Conservation (phyloP, 2,329 filamentous ascomycete species). For the Neofusicoccum sp. region DNA sequence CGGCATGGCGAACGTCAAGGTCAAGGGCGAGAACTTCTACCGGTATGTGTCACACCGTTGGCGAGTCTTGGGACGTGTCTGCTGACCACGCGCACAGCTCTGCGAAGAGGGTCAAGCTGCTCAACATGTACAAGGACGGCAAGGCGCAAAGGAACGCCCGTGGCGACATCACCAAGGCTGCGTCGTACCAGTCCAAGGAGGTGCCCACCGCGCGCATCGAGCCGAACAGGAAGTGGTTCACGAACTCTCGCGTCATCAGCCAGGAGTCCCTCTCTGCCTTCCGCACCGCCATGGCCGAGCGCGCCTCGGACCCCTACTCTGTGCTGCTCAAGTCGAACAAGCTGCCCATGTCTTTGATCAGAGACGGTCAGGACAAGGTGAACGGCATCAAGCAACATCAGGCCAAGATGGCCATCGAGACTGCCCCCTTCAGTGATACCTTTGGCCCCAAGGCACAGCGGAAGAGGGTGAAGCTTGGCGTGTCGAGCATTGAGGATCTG, state of each 20-base stretch:
- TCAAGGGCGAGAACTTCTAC: conserved; percentile 99
- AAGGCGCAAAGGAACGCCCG: conserved; percentile 78
- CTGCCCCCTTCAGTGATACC: conserved; percentile 79
- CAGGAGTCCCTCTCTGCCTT: conserved; percentile 87
- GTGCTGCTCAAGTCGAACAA: conserved; percentile 98
- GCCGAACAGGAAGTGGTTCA: conserved; percentile 98
- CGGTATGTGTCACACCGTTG: conserved; percentile 54
- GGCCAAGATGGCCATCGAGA: conserved; percentile 92
- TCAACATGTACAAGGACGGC: conserved; percentile 91
- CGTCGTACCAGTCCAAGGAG: conserved; percentile 81
- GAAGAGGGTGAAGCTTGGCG: conserved; percentile 87
- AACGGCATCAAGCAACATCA: conserved; percentile 90
- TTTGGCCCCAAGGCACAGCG: conserved; percentile 93
- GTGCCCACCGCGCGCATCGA: conserved; percentile 84
- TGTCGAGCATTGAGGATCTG: conserved; percentile 79
- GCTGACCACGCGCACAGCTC: conserved; percentile 39
- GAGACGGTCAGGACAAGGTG: conserved; percentile 67
- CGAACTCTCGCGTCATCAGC: conserved; percentile 86
- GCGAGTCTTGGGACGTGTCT: background rate
- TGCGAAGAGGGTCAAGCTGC: conserved; percentile 84
- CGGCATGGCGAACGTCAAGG: conserved; percentile 88
- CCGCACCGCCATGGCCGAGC: conserved; percentile 87
- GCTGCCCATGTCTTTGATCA: conserved; percentile 91
- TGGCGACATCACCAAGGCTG: conserved; percentile 83
- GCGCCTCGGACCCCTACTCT: conserved; percentile 86